Evolutionary conservation across 441 rosid species (phyloP).

Genomic region (Melianthus villosus): DNA sequence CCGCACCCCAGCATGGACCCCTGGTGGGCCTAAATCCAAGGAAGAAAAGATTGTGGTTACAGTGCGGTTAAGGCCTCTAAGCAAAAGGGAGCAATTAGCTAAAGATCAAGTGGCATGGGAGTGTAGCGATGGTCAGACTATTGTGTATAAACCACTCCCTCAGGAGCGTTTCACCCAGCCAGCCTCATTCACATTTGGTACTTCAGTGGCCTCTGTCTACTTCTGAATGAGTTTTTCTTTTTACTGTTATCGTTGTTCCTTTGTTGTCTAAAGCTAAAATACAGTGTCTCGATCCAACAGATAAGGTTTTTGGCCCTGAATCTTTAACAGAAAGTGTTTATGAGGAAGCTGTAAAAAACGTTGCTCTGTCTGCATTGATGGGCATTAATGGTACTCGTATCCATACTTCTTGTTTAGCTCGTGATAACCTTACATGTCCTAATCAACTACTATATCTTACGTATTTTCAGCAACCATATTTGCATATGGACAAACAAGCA

Average conservation of each 20-base stretch:
- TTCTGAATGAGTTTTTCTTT: background rate
- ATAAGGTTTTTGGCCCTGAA: too few species aligned
- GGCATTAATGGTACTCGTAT: slow-evolving; percentile 69
- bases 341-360: slow-evolving; percentile 91
- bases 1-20: slow-evolving; percentile 51
- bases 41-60: slow-evolving; percentile 97
- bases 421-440: too few species aligned
- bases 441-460: too few species aligned
- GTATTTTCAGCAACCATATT: slow-evolving; percentile 78
- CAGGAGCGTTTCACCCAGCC: slow-evolving; percentile 71
- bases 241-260: background rate
- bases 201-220: background rate
- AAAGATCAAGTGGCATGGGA: slow-evolving; percentile 94
- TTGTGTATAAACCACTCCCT: slow-evolving; percentile 48
- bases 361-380: slow-evolving; percentile 85
- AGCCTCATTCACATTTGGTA: slow-evolving; percentile 77
- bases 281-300: slow-evolving; percentile 14
- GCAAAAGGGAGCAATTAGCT: slow-evolving; percentile 66
- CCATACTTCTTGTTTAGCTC: too few species aligned
- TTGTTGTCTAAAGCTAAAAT: slow-evolving; percentile 2
- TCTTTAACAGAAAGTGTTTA: slow-evolving; percentile 63
- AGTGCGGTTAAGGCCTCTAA: slow-evolving; percentile 75
- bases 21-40: slow-evolving; percentile 57
- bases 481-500: slow-evolving; percentile 97
- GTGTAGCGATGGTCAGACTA: slow-evolving; percentile 64